A percentile compares a stretch with the other conserved stretches of the same genome.
Evolutionary conservation across 495 filamentous ascomycete species (phyloP).

Genomic region (Daldinia childiae): DNA sequence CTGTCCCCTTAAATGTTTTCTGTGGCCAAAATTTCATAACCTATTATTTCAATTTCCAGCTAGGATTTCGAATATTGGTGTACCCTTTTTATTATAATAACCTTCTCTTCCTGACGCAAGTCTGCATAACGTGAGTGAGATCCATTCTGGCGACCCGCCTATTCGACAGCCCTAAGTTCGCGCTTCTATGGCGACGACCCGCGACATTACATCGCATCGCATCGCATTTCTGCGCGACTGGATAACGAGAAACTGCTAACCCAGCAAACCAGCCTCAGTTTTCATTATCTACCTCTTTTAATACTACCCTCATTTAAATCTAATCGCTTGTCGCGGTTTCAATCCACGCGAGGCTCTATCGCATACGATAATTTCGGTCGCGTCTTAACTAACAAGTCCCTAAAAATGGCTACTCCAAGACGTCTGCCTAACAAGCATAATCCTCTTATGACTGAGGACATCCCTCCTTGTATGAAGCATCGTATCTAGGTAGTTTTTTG

Average conservation of each 20-base stretch:
- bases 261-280: constrained; percentile 38
- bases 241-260: constrained; percentile 45
- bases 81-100: constrained; percentile 14
- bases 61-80: background rate
- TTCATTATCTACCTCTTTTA: constrained; percentile 29
- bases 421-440: constrained; percentile 76
- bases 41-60: background rate
- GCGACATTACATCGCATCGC: constrained; percentile 37
- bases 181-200: constrained; percentile 38
- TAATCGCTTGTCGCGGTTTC: constrained; percentile 12
- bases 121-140: constrained; percentile 47
- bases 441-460: constrained; percentile 78
- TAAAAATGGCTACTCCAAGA: constrained; percentile 67
- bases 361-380: constrained; percentile 39
- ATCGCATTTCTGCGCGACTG: constrained; percentile 34
- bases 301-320: constrained; percentile 13
- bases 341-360: constrained; percentile 15
- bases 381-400: constrained; percentile 31
- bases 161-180: constrained; percentile 31
- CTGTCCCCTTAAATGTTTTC: constrained; percentile 24
- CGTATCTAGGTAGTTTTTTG: background rate
- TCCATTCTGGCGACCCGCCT: constrained; percentile 44
- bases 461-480: constrained; percentile 65
- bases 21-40: constrained; percentile 10
- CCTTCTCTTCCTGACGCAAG: constrained; percentile 19